Percentiles rank a stretch among this genome's conserved stretches.
Conservation (phyloP, 2,329 filamentous ascomycete genomes). For the Trichoderma sp. region DNA sequence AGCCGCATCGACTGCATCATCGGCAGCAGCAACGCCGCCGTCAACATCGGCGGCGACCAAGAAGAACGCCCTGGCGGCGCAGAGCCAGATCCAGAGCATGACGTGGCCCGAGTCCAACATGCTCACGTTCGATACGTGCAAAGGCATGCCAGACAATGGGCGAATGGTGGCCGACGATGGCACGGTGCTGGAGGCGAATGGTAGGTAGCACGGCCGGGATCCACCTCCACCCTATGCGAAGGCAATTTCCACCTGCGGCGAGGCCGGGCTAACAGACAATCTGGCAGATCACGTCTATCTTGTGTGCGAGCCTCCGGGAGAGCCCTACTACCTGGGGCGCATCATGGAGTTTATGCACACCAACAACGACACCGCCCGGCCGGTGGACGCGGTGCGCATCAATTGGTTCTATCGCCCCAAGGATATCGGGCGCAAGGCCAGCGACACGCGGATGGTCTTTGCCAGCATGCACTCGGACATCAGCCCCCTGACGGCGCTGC, state of each 20-base stretch:
- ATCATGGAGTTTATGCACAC: conserved; percentile 97
- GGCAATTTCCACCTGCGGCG: conserved; percentile 18
- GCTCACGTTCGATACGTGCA: conserved; percentile 77
- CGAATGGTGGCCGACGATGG: conserved; percentile 88
- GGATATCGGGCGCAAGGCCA: conserved; percentile 88
- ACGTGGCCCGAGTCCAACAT: conserved; percentile 69
- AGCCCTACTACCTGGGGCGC: conserved; percentile 94
- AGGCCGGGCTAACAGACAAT: conserved; percentile 31
- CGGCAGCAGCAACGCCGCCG: conserved; percentile 20
- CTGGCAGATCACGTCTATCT: conserved; percentile 78
- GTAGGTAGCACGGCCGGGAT: conserved; percentile 63
- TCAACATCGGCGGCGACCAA: conserved; percentile 20
- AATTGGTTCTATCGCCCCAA: conserved; percentile 99
- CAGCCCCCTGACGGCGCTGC: conserved; percentile 84
- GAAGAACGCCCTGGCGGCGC: conserved; percentile 31
- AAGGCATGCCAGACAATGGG: conserved; percentile 67
- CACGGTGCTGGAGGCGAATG: conserved; percentile 76
- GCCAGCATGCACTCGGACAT: conserved; percentile 99
- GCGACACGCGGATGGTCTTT: conserved; percentile 87
- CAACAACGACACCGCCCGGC: conserved; percentile 67
- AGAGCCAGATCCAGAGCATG: conserved; percentile 37
- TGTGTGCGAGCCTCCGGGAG: conserved; percentile 93
- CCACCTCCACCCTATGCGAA: conserved; percentile 19
- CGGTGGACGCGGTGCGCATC: conserved; percentile 82
- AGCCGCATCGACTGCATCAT: conserved; percentile 24